Base-by-base conservation (phyloP, 768 basidiomycete genomes). In the Amanita rubescens region DNA sequence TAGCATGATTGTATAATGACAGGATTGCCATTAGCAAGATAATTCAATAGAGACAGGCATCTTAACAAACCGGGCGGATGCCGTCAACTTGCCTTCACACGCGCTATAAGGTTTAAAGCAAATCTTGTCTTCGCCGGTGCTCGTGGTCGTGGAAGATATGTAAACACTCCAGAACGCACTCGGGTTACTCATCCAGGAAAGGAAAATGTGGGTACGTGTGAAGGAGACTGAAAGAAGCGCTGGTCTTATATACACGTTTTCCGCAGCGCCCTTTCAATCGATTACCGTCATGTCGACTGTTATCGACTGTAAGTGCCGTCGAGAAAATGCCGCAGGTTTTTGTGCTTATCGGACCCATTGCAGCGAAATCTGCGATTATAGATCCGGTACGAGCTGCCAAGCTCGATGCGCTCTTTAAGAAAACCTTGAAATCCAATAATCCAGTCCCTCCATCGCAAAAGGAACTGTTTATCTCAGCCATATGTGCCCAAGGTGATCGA, bases 391-490 rank as follows among this genome's bases (percentile, higher is more conserved):
- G 49, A 39, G 49, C 49, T 17, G 12, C 49, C 11, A 50, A 41
- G 33, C 51, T 51, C 20, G 51, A 51, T 19, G 33, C 32, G 14
- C 51, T 51, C 9, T 43, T 42, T 5, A 32, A 32, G 38, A 51
- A 51, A 17, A 17, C 19, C 8, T 8, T 51, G 6, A 43, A 19
- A 24, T 39, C 17, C n/a, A 20, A 14, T 9, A 14, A 4, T 10
- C 39, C 39, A 11, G 30, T 51, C 19, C 8, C 51, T 17, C 14
- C 30, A 3, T n/a, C 5, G 10, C 51, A 51, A 24, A 43, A 42
- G 24, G 41, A 51, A 11, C 66, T 63, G 25, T 78, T 77, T 50
- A 60, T 78, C 5, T 69, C 78, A 55, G 74, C 71, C 15, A 62
- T 79, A 17, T 66, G 62, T 53, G 46, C 49, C 3, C 75, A 76